phyloP scores from a whole-genome alignment of 345 rosid genomes.

The Erodium maritimum region DNA sequence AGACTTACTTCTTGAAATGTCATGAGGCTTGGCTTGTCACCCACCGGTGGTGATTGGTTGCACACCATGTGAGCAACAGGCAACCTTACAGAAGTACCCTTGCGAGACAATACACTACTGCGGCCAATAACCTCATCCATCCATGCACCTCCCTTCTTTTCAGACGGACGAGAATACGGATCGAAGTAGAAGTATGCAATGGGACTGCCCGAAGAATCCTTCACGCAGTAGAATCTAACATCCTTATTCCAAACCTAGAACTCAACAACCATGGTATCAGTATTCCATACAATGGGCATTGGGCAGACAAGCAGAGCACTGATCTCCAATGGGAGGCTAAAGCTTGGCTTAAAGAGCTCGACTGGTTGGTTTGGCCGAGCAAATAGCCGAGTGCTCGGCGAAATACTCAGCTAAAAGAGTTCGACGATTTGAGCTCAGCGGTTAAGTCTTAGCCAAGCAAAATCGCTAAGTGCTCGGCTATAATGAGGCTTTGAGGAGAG shows the following conservation, averaged over 20 bases:
- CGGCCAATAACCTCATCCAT: slow-evolving; percentile 77
- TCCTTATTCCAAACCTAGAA: too few relatives aligned
- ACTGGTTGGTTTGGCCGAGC: too few relatives aligned
- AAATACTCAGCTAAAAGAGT: too few relatives aligned
- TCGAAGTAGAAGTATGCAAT: slow-evolving; percentile 88
- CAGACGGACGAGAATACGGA: slow-evolving; percentile 92
- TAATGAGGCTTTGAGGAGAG: too few relatives aligned
- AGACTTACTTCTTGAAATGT: slow-evolving; percentile 74
- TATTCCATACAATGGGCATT: slow-evolving; percentile 10
- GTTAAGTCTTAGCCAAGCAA: too few relatives aligned
- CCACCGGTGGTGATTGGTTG: slow-evolving; percentile 91
- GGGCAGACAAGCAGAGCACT: neutral
- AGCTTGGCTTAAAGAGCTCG: too few relatives aligned
- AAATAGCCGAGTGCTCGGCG: too few relatives aligned
- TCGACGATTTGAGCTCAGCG: too few relatives aligned
- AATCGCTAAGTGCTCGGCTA: too few relatives aligned
- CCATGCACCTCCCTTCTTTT: slow-evolving; percentile 88
- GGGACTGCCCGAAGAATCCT: slow-evolving; percentile 71
- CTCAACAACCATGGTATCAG: slow-evolving; percentile 4
- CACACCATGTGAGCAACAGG: slow-evolving; percentile 93
- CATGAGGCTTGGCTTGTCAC: slow-evolving; percentile 89
- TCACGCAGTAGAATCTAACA: slow-evolving; percentile 67
- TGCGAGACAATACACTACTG: slow-evolving; percentile 55
- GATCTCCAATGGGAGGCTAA: too few relatives aligned
- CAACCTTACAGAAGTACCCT: slow-evolving; percentile 39